These are phyloP conservation scores for Cucumis cinereus DNA, from an alignment of 306 rosid species.

Conservation along the genomic window DNA sequence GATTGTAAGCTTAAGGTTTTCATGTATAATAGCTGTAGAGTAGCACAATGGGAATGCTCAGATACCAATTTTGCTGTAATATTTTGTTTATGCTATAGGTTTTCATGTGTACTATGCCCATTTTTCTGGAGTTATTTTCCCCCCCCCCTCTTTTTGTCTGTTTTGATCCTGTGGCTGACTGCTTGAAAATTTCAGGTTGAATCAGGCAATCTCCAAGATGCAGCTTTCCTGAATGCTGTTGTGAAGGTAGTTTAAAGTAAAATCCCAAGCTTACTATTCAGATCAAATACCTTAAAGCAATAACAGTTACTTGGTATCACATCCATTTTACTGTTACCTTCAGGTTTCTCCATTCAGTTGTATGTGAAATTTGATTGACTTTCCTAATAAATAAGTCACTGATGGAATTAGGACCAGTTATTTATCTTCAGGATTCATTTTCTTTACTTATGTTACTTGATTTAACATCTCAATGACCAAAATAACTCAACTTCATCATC, in stretches of 20 bases:
- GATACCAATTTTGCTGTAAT: not conserved
- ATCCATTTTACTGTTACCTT: not conserved
- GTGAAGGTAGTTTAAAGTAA: conserved; percentile 53
- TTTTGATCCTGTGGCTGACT: not conserved
- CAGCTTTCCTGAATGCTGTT: conserved; percentile 80
- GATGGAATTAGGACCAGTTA: not conserved
- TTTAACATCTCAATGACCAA: not conserved
- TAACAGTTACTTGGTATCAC: not conserved
- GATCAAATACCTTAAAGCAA: not conserved
- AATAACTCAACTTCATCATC: not conserved
- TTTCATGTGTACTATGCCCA: not conserved
- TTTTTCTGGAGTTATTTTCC: not conserved
- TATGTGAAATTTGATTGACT: not conserved
- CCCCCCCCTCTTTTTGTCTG: not conserved
- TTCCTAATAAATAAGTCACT: not conserved
- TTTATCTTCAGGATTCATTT: not conserved
- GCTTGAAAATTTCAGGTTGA: conserved; percentile 50
- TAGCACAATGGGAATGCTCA: not conserved
- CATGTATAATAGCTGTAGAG: not conserved
- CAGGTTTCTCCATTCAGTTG: not conserved
- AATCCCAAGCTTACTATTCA: not conserved
- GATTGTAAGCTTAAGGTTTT: not conserved
- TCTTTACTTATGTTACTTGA: not conserved
- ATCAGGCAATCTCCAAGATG: conserved; percentile 47
- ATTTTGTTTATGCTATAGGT: not conserved